Conservation (phyloP, 2,329 filamentous ascomycete species). For the Reticulascus tulasneorum region DNA sequence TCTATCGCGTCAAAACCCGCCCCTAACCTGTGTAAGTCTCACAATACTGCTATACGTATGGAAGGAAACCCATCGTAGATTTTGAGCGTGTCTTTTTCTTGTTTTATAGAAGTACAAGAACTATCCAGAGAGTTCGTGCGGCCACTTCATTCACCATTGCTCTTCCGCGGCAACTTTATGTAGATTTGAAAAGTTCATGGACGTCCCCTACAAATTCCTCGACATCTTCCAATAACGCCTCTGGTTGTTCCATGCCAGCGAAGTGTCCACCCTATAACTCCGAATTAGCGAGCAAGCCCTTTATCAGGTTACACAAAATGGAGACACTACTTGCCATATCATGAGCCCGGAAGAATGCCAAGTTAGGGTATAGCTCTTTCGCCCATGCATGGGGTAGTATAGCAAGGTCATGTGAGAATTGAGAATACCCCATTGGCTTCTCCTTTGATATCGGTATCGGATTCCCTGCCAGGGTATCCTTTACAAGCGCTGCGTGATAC, state of each 20-base stretch:
- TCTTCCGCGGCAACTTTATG: too few species aligned
- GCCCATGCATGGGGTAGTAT: constrained; percentile 32
- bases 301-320: accelerated
- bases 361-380: constrained; percentile 15
- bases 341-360: constrained; percentile 8
- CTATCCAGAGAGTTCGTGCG: too few species aligned
- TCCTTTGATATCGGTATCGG: constrained; percentile 24
- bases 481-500: constrained; percentile 26
- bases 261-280: constrained; percentile 2
- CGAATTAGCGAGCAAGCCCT: neutral
- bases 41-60: too few species aligned
- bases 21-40: too few species aligned
- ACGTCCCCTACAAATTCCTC: too few species aligned
- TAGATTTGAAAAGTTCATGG: too few species aligned
- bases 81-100: too few species aligned
- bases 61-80: too few species aligned
- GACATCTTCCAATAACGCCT: constrained; percentile 3
- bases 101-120: too few species aligned
- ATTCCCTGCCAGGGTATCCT: too few species aligned
- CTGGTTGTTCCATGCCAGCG: constrained; percentile 12
- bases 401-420: constrained; percentile 38
- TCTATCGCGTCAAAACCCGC: too few species aligned
- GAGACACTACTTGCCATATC: constrained; percentile 5
- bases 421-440: constrained; percentile 43
- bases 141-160: too few species aligned